Percentiles rank a stretch among this genome's conserved stretches.
Evolutionary conservation across 345 rosid genomes (phyloP).

Genomic region (Pistacia integerrima): DNA sequence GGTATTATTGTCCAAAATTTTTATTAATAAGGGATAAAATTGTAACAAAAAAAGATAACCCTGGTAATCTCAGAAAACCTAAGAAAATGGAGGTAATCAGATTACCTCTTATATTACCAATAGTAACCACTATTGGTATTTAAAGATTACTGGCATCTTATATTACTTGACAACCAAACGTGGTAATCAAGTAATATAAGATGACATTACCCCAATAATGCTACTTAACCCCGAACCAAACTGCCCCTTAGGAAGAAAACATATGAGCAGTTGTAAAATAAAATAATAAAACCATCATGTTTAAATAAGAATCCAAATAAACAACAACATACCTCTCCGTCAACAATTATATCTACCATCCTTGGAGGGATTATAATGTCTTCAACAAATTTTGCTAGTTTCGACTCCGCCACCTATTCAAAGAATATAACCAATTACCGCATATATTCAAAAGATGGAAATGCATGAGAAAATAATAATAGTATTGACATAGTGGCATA

Average conservation of each 20-base stretch:
- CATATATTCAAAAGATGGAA: constrained; percentile 12
- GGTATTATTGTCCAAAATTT: too few relatives aligned
- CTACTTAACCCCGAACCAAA: too few relatives aligned
- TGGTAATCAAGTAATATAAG: too few relatives aligned
- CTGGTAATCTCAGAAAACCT: too few relatives aligned
- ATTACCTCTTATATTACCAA: too few relatives aligned
- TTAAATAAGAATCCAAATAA: constrained; percentile 18
- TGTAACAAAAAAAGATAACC: too few relatives aligned
- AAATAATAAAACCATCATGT: background rate
- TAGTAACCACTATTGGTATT: too few relatives aligned
- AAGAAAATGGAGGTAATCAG: too few relatives aligned
- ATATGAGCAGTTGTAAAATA: constrained; percentile 7
- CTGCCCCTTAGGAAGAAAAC: constrained; percentile 11
- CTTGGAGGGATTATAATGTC: constrained; percentile 95
- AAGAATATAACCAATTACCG: constrained; percentile 20
- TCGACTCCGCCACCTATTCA: constrained; percentile 91
- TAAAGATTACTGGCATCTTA: too few relatives aligned
- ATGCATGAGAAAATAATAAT: background rate
- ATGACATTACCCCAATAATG: too few relatives aligned
- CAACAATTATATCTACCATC: constrained; percentile 95
- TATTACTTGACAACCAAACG: too few relatives aligned
- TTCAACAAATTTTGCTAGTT: constrained; percentile 93
- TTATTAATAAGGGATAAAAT: too few relatives aligned
- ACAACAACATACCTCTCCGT: constrained; percentile 82
- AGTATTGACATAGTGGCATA: background rate